Percentiles rank a stretch among this genome's conserved stretches.
Conservation (phyloP, 305 asterid species). For the Solanum hybrid region DNA sequence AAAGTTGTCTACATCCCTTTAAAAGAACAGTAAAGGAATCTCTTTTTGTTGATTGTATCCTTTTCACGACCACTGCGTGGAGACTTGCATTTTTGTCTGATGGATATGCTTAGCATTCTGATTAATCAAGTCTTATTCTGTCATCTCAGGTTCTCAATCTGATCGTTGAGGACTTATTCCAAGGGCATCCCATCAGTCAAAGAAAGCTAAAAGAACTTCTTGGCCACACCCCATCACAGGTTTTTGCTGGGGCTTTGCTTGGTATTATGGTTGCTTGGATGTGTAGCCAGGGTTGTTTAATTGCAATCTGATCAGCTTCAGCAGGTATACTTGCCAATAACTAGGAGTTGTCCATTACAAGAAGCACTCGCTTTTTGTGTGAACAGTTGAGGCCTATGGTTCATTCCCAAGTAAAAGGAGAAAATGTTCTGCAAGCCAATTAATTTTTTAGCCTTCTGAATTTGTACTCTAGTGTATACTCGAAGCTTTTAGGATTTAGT, state of each 20-base stretch:
- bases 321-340: not conserved
- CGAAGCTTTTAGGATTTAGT: not conserved
- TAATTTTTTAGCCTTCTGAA: not conserved
- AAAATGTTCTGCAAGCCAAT: not conserved
- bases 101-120: not conserved
- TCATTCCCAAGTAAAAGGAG: not conserved
- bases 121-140: not conserved
- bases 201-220: slow-evolving; percentile 90
- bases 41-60: not conserved
- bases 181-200: slow-evolving; percentile 91
- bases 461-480: not conserved
- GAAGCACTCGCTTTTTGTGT: not conserved
- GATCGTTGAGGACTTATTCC: slow-evolving; percentile 73
- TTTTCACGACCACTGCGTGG: not conserved
- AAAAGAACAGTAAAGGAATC: not conserved
- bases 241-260: slow-evolving; percentile 76
- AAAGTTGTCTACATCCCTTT: not conserved
- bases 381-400: not conserved
- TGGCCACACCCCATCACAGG: slow-evolving; percentile 92
- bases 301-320: slow-evolving; percentile 19
- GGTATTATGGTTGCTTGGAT: slow-evolving; percentile 64
- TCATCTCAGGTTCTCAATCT: slow-evolving; percentile 62
- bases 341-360: not conserved
- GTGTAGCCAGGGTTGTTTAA: slow-evolving; percentile 46
- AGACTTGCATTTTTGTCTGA: not conserved